phyloP scores from a whole-genome alignment of 2,329 filamentous ascomycete genomes.

The Pestalotiopsis fici region DNA sequence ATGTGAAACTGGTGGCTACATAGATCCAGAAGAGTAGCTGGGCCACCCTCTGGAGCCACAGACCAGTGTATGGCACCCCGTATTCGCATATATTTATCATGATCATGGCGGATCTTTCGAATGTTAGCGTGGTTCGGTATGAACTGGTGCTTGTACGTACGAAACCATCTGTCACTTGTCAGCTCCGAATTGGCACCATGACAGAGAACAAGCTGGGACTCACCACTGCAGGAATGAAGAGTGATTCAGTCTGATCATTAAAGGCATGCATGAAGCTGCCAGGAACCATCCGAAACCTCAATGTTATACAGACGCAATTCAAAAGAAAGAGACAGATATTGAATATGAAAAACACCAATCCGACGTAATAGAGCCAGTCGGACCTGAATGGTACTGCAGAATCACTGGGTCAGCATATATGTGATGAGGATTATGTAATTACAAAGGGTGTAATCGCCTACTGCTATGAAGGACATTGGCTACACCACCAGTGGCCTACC shows the following conservation, averaged over 20 bases:
- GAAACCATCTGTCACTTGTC: constrained; percentile 11
- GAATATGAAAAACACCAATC: constrained; percentile 61
- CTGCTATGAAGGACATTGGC: constrained; percentile 55
- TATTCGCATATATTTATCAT: constrained; percentile 80
- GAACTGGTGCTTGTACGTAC: constrained; percentile 9
- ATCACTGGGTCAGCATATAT: background rate
- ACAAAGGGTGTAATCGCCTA: constrained; percentile 33
- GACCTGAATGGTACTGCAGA: constrained; percentile 52
- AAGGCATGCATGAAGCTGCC: constrained; percentile 73
- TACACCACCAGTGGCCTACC: constrained; percentile 56
- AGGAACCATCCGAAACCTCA: constrained; percentile 70
- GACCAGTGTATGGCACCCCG: constrained; percentile 61
- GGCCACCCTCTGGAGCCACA: constrained; percentile 63
- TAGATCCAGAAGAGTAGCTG: constrained; percentile 76
- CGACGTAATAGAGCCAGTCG: constrained; percentile 59
- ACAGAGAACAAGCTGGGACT: constrained; percentile 20
- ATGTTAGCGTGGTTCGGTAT: background rate
- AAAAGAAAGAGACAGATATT: constrained; percentile 64
- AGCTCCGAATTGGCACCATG: background rate
- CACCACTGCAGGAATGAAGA: constrained; percentile 73
- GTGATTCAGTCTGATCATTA: constrained; percentile 73
- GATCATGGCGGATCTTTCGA: constrained; percentile 67
- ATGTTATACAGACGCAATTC: constrained; percentile 64
- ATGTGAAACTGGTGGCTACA: constrained; percentile 63
- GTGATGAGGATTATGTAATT: background rate